A percentile compares a stretch with the other conserved stretches of the same genome.
Evolutionary conservation across 192 early-diverging fungal genomes (phyloP).

Genomic region (Podila horticola): DNA sequence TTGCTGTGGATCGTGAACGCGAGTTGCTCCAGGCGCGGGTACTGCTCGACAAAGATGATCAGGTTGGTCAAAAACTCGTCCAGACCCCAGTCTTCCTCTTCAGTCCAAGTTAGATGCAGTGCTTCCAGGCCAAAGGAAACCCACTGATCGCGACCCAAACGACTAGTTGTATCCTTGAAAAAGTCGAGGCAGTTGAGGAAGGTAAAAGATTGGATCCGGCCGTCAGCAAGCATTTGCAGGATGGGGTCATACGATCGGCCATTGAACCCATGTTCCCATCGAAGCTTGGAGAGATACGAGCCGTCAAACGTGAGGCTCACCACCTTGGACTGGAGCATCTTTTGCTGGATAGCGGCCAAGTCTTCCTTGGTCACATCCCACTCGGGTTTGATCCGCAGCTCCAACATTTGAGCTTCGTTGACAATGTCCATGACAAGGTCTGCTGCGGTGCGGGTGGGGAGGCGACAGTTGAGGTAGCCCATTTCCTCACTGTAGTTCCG

Average conservation of each 20-base stretch:
- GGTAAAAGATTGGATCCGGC: not conserved
- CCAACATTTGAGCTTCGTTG: not conserved
- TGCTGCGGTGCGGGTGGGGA: not conserved
- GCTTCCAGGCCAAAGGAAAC: not conserved
- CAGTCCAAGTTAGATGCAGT: not conserved
- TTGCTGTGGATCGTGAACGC: not conserved
- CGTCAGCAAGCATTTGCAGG: not conserved
- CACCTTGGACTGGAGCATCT: conserved; percentile 1
- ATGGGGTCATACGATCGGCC: not conserved
- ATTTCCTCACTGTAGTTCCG: not conserved
- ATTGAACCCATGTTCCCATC: not conserved
- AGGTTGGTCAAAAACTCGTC: not conserved
- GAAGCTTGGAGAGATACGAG: not conserved
- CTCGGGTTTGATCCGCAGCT: not conserved
- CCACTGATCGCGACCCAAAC: not conserved
- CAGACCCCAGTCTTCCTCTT: not conserved
- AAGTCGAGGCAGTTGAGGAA: not conserved
- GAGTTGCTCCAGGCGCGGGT: not conserved
- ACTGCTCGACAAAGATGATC: not conserved
- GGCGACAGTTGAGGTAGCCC: conserved; percentile 1
- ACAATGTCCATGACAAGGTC: conserved; percentile 3
- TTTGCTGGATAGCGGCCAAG: not conserved
- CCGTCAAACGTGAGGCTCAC: not conserved
- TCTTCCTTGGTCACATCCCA: not conserved
- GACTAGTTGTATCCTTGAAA: not conserved